Evolutionary conservation across 495 filamentous ascomycete genomes (phyloP).

Genomic region (Poronia punctata): DNA sequence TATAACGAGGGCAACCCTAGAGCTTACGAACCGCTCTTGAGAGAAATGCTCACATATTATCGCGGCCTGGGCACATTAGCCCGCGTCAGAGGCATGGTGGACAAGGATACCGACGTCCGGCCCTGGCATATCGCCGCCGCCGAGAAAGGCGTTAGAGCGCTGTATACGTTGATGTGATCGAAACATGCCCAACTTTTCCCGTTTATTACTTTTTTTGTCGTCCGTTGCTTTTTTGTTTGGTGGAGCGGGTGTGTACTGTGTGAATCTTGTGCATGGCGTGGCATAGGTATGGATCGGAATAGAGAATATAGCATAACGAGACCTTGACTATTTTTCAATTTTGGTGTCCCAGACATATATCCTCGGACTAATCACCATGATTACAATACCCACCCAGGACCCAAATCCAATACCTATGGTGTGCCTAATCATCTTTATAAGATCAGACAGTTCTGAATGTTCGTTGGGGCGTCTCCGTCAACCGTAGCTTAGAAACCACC

Average conservation of each 20-base stretch:
- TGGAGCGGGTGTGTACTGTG: not conserved
- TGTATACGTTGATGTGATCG: conserved; percentile 51
- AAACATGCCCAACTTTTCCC: too few species aligned
- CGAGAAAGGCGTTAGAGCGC: conserved; percentile 53
- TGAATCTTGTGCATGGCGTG: conserved; percentile 2
- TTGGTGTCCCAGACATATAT: not conserved
- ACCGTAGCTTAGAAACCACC: too few species aligned
- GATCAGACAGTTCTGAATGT: too few species aligned
- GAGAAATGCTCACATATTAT: conserved; percentile 70
- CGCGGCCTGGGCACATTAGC: conserved; percentile 69
- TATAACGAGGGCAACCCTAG: conserved; percentile 46
- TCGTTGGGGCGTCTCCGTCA: too few species aligned
- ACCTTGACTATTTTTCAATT: not conserved
- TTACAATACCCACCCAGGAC: too few species aligned
- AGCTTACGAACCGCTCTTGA: conserved; percentile 54
- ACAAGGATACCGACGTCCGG: conserved; percentile 54
- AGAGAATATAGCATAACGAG: conserved; percentile 5
- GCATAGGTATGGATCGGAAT: conserved; percentile 3
- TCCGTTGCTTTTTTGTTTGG: not conserved
- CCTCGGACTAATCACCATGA: too few species aligned
- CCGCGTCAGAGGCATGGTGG: conserved; percentile 57
- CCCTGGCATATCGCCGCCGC: conserved; percentile 88
- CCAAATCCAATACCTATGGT: too few species aligned
- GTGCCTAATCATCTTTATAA: too few species aligned
- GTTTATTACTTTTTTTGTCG: not conserved